phyloP scores from a whole-genome alignment of 1,284 basidiomycete genomes.

The Pseudozyma tsukubaensis region DNA sequence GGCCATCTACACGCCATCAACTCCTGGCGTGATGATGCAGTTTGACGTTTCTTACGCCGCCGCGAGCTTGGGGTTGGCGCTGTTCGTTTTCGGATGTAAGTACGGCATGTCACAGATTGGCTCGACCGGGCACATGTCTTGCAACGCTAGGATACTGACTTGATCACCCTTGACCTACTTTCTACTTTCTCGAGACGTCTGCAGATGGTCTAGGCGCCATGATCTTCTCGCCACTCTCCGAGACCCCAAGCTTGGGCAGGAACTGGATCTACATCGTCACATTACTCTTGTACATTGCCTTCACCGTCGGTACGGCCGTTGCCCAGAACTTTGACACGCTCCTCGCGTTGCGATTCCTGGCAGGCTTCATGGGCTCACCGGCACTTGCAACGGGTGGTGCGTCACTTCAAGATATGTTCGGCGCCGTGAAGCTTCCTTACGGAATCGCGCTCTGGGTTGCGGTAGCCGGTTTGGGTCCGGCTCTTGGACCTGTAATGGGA shows the following conservation, averaged over 20 bases:
- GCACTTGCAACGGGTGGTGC: slow-evolving; percentile 67
- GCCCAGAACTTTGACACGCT: slow-evolving; percentile 20
- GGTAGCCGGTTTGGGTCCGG: slow-evolving; percentile 53
- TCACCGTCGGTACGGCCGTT: slow-evolving; percentile 33
- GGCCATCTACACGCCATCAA: slow-evolving; percentile 46
- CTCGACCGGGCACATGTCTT: no score
- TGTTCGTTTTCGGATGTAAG: slow-evolving; percentile 47
- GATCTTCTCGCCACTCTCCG: slow-evolving; percentile 65
- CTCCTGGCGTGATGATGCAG: slow-evolving; percentile 18
- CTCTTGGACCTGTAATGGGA: slow-evolving; percentile 50
- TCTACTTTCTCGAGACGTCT: no score
- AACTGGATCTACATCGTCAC: slow-evolving; percentile 38
- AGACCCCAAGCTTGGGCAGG: slow-evolving; percentile 60
- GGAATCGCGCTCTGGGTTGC: slow-evolving; percentile 29
- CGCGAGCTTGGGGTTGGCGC: slow-evolving; percentile 39
- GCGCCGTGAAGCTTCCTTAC: slow-evolving; percentile 21
- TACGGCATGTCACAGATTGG: no score
- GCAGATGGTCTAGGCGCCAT: slow-evolving; percentile 54
- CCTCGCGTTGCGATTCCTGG: slow-evolving; percentile 65
- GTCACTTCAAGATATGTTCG: slow-evolving; percentile 54
- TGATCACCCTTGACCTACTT: no score
- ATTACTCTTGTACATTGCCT: slow-evolving; percentile 22
- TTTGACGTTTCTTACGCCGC: slow-evolving; percentile 69
- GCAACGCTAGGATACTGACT: no score
- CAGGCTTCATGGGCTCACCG: slow-evolving; percentile 68